Evolutionary conservation across 2,329 filamentous ascomycete genomes (phyloP).

Genomic region (Calonectria hawksworthii): DNA sequence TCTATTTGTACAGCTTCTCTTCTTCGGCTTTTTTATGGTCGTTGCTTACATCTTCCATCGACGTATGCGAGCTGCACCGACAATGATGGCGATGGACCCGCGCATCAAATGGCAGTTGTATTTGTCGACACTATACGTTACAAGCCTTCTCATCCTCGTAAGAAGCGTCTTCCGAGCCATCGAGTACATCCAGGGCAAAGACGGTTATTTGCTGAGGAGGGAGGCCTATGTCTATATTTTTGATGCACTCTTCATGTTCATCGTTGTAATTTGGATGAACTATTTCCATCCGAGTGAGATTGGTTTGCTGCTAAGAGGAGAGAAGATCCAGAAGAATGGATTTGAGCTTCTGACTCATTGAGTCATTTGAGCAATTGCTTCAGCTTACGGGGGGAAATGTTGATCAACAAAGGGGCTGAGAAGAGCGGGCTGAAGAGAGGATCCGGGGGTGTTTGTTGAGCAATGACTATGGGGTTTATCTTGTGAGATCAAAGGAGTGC

Average conservation of each 20-base stretch:
- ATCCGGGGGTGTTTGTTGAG: too few relatives aligned
- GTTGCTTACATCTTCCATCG: neutral
- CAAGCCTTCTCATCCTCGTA: slow-evolving; percentile 19
- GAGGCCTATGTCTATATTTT: slow-evolving; percentile 25
- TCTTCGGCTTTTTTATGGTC: neutral
- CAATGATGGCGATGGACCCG: neutral
- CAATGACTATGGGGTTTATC: too few relatives aligned
- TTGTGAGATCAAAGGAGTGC: too few relatives aligned
- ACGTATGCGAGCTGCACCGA: neutral
- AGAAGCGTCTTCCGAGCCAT: slow-evolving; percentile 20
- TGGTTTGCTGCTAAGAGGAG: neutral
- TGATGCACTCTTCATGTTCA: slow-evolving; percentile 21
- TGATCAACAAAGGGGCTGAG: too few relatives aligned
- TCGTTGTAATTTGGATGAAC: slow-evolving; percentile 1
- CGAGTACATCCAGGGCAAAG: slow-evolving; percentile 13
- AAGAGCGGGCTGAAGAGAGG: too few relatives aligned
- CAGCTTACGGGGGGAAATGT: too few relatives aligned
- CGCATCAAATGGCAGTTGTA: neutral
- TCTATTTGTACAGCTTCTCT: neutral
- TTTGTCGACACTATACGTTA: neutral
- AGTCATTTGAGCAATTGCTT: too few relatives aligned
- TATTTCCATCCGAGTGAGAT: slow-evolving; percentile 14
- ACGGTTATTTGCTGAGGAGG: slow-evolving; percentile 6
- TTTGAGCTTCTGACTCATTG: neutral
- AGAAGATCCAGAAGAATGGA: neutral